Conservation (phyloP, 352 stramenopile species). For the Pythium pectinolyticum region DNA sequence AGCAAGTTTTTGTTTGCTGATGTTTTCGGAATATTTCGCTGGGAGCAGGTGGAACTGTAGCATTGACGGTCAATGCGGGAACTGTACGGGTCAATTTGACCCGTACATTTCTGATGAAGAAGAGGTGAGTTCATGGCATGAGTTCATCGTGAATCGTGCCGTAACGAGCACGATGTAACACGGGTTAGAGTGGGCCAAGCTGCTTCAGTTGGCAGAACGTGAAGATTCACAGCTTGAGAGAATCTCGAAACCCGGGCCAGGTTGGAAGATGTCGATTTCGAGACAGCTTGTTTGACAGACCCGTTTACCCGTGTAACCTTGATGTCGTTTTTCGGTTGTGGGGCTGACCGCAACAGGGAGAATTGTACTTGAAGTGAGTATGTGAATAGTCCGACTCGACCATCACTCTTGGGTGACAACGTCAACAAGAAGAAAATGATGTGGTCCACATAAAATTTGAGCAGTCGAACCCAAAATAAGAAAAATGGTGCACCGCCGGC, state of each 20-base stretch:
- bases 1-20: too few species aligned
- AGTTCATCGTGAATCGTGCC: too few species aligned
- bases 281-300: conserved; percentile 20
- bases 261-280: not conserved
- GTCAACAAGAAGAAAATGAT: conserved; percentile 9
- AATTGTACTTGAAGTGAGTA: conserved; percentile 28
- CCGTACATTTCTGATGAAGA: too few species aligned
- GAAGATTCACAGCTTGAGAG: too few species aligned
- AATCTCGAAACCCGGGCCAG: conserved; percentile 1
- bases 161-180: too few species aligned
- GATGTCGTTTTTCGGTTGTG: conserved; percentile 25
- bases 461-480: not conserved
- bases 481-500: not conserved
- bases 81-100: too few species aligned
- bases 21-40: too few species aligned
- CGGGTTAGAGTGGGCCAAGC: too few species aligned
- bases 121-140: too few species aligned
- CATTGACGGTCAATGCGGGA: too few species aligned
- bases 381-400: conserved; percentile 18
- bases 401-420: conserved; percentile 18
- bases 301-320: not conserved
- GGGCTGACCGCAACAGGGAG: conserved; percentile 26
- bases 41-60: too few species aligned
- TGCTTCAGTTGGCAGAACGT: too few species aligned
- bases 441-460: conserved; percentile 15